A percentile compares a stretch with the other conserved stretches of the same genome.
Conservation (phyloP, 164 flowering plant species). For the Malania oleifera region DNA sequence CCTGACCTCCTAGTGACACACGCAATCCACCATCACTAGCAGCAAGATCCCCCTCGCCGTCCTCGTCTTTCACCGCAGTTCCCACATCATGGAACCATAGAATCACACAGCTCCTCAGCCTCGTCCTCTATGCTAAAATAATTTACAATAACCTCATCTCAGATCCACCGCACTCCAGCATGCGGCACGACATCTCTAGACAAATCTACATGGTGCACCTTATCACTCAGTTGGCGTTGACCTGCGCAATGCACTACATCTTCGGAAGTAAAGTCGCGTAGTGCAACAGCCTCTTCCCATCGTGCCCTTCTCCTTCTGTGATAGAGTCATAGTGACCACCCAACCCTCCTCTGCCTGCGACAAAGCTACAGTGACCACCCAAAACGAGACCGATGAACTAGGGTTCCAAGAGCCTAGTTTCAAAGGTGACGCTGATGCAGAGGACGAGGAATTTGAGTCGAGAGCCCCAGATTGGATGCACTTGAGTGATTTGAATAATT, state of each 20-base stretch:
- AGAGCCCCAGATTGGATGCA: slow-evolving; percentile 21
- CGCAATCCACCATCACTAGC: no score
- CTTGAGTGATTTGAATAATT: slow-evolving; percentile 13
- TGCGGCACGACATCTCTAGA: no score
- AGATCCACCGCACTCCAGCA: no score
- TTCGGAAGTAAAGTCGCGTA: slow-evolving; percentile 48
- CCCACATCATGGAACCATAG: no score
- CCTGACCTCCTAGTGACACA: no score
- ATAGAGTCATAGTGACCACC: no score
- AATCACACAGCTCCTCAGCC: no score
- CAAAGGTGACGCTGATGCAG: background rate
- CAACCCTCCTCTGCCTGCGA: no score
- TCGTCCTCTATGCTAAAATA: no score
- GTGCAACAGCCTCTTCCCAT: slow-evolving; percentile 58
- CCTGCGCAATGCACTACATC: slow-evolving; percentile 35
- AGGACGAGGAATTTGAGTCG: slow-evolving; percentile 7
- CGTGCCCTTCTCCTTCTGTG: slow-evolving; percentile 24
- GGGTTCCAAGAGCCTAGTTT: slow-evolving; percentile 11
- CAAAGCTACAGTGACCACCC: slow-evolving; percentile 30
- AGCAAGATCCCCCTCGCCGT: no score
- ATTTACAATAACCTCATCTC: no score
- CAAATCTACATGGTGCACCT: slow-evolving; percentile 94
- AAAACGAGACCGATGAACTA: slow-evolving; percentile 21
- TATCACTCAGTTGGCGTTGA: slow-evolving; percentile 58
- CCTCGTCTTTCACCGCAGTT: no score